Evolutionary conservation across 331 rosid genomes (phyloP).

Genomic region (Rhamnella rubrinervis): DNA sequence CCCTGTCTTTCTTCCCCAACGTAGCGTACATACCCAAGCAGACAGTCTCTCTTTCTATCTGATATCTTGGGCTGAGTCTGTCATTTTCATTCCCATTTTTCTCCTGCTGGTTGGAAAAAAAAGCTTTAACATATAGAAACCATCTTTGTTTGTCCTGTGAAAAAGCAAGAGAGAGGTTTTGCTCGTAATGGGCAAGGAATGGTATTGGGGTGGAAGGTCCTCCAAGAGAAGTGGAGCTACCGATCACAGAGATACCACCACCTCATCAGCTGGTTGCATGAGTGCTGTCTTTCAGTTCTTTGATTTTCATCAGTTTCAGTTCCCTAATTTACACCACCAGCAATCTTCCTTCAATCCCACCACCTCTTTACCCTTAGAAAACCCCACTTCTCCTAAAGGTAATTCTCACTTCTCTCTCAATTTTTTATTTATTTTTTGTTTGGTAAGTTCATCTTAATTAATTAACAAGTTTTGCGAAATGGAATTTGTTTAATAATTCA

Average conservation of each 20-base stretch:
- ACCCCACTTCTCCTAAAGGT: constrained; percentile 48
- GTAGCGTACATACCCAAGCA: background rate
- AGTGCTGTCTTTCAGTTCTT: constrained; percentile 67
- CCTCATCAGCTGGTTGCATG: constrained; percentile 65
- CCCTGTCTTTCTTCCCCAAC: constrained; percentile 7
- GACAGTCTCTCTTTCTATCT: background rate
- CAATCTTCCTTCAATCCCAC: constrained; percentile 25
- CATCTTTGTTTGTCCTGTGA: constrained; percentile 13
- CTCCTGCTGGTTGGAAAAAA: constrained; percentile 20
- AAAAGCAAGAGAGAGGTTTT: constrained; percentile 7
- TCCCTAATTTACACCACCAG: constrained; percentile 33
- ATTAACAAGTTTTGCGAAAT: background rate
- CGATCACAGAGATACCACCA: constrained; percentile 13
- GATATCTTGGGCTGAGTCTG: background rate
- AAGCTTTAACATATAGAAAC: constrained; percentile 7
- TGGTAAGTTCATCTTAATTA: background rate
- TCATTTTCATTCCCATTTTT: constrained; percentile 35
- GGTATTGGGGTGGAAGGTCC: constrained; percentile 50
- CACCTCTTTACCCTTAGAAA: constrained; percentile 26
- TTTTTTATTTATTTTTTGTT: background rate
- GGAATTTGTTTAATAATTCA: constrained; percentile 16
- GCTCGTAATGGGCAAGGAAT: constrained; percentile 59
- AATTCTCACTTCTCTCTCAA: background rate
- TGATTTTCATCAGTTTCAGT: constrained; percentile 63
- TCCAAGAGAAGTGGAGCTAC: constrained; percentile 41